phyloP scores from a whole-genome alignment of 805 yeast species.

The Lipomyces lipofer region DNA sequence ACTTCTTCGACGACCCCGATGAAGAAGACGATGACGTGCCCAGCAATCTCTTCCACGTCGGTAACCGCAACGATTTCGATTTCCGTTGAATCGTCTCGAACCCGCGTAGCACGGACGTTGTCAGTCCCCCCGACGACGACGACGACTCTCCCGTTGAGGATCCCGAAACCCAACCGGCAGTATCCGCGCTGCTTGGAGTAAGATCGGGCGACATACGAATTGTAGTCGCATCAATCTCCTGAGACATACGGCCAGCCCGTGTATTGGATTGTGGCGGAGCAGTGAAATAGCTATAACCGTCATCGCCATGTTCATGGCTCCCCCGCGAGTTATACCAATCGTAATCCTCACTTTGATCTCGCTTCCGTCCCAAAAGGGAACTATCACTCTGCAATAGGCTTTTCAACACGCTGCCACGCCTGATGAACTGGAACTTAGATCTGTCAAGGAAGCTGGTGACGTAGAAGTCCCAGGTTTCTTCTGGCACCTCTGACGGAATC shows the following conservation, averaged over 20 bases:
- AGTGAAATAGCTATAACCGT: slow-evolving; percentile 3
- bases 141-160: slow-evolving; percentile 1
- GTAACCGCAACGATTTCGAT: slow-evolving; percentile 14
- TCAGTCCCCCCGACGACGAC: slow-evolving; percentile 6
- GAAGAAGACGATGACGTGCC: slow-evolving; percentile 9
- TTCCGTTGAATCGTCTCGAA: slow-evolving; percentile 19
- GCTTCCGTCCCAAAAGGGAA: not conserved
- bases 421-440: slow-evolving; percentile 13
- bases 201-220: not conserved
- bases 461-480: slow-evolving; percentile 26
- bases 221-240: not conserved
- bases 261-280: not conserved
- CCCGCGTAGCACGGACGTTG: slow-evolving; percentile 14
- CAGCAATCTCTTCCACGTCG: slow-evolving; percentile 12
- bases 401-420: slow-evolving; percentile 17
- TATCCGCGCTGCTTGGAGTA: not conserved
- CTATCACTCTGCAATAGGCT: slow-evolving; percentile 4
- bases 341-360: not conserved
- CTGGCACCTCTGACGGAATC: slow-evolving; percentile 28
- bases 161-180: not conserved
- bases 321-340: not conserved
- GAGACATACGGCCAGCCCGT: not conserved
- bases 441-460: slow-evolving; percentile 19
- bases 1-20: slow-evolving; percentile 38
- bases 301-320: slow-evolving; percentile 1